Conservation (phyloP, 495 filamentous ascomycete species). For the Hyphodiscus hymeniophilus region DNA sequence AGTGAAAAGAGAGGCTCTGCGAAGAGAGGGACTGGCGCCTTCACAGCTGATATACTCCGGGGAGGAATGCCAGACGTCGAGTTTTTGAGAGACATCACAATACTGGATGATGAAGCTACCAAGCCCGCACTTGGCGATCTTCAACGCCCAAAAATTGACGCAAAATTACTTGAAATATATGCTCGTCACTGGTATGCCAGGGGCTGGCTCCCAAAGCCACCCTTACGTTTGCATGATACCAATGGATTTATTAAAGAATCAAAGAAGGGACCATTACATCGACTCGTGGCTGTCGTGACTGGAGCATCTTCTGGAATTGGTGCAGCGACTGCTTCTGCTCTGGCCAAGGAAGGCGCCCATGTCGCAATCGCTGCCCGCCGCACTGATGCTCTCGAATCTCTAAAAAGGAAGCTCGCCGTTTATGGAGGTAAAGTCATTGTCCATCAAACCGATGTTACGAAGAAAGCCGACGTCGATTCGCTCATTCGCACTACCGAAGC, state of each 20-base stretch:
- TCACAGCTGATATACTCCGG: slow-evolving; percentile 30
- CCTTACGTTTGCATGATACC: slow-evolving; percentile 30
- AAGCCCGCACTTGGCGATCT: slow-evolving; percentile 46
- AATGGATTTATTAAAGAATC: slow-evolving; percentile 27
- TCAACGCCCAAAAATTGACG: slow-evolving; percentile 52
- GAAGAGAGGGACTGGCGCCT: slow-evolving; percentile 52
- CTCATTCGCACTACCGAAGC: slow-evolving; percentile 44
- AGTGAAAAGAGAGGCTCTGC: slow-evolving; percentile 44
- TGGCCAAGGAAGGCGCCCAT: slow-evolving; percentile 45
- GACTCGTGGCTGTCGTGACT: slow-evolving; percentile 45
- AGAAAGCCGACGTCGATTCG: slow-evolving; percentile 42
- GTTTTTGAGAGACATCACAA: slow-evolving; percentile 42
- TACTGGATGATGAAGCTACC: slow-evolving; percentile 52
- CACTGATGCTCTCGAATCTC: slow-evolving; percentile 46
- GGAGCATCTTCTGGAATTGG: slow-evolving; percentile 49
- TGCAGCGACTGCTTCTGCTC: slow-evolving; percentile 37
- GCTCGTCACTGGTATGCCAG: slow-evolving; percentile 61
- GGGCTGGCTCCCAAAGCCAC: slow-evolving; percentile 54
- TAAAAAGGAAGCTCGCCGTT: slow-evolving; percentile 43
- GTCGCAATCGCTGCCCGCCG: slow-evolving; percentile 57
- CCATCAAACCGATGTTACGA: slow-evolving; percentile 53
- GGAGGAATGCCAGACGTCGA: slow-evolving; percentile 59
- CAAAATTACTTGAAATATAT: slow-evolving; percentile 52
- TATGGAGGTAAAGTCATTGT: slow-evolving; percentile 49
- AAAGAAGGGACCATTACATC: slow-evolving; percentile 42